Conservation (phyloP, 2,329 filamentous ascomycete species). For the Talaromyces sp. region DNA sequence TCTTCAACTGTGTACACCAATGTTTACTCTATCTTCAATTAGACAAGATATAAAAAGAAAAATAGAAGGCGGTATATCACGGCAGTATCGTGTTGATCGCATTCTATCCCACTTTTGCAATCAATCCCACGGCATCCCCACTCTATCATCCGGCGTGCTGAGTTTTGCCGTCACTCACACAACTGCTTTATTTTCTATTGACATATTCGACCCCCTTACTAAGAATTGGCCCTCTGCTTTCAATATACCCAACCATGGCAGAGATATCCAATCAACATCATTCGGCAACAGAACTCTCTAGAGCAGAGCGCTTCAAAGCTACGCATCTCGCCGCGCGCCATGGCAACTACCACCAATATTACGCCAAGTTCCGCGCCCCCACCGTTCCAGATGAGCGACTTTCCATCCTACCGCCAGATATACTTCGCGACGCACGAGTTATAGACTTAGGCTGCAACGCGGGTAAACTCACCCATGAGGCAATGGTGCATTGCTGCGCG, state of each 20-base stretch:
- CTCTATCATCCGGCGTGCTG: too few species aligned
- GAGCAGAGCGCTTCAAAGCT: slow-evolving; percentile 30
- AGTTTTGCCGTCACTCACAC: too few species aligned
- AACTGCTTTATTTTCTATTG: too few species aligned
- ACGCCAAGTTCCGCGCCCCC: slow-evolving; percentile 26
- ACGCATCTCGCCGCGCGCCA: slow-evolving; percentile 28
- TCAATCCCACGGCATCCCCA: too few species aligned
- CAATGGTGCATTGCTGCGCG: slow-evolving; percentile 25
- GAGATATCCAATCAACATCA: slow-evolving; percentile 15
- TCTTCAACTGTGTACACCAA: too few species aligned
- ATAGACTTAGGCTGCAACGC: slow-evolving; percentile 30
- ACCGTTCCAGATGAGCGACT: slow-evolving; percentile 28
- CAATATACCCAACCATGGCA: slow-evolving; percentile 20
- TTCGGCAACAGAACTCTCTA: slow-evolving; percentile 24
- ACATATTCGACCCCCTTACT: too few species aligned
- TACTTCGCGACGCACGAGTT: slow-evolving; percentile 26
- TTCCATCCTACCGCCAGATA: slow-evolving; percentile 27
- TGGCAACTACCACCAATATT: slow-evolving; percentile 32
- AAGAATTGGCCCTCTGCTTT: slow-evolving; percentile 6
- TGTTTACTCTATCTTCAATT: too few species aligned
- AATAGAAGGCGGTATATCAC: too few species aligned
- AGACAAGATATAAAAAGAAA: too few species aligned
- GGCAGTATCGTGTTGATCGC: too few species aligned
- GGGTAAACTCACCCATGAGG: slow-evolving; percentile 28
- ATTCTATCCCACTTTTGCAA: too few species aligned